Evolutionary conservation across 805 yeast species (phyloP), one percentile per base, ranked within the genome.

Genomic region (Citeromyces matritensis): DNA sequence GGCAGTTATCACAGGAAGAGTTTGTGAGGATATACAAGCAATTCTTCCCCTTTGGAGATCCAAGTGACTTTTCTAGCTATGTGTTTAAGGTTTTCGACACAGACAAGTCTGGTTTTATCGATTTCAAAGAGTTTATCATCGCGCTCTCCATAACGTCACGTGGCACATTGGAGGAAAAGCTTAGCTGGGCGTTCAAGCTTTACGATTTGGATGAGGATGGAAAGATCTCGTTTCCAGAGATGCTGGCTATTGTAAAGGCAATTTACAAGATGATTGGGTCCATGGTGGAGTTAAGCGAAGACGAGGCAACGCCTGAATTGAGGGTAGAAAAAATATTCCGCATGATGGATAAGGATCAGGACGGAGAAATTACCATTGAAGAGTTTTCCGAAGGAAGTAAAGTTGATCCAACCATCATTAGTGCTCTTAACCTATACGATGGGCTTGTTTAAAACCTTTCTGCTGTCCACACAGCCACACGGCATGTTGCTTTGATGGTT

Each of bases 31-130:
- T 91, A 12, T 93, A 86, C 58, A 83, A 83, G 50, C 97, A 91
- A 48, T 91, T 88, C 53, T 91, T 91, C 63, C 99, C 99, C 12
- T 91, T 91, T 60, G 99, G 99, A 0, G 95, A 88, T 45, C 95
- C 98, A 1, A 70, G 80, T 3, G 88, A 84, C 36, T 91, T 84
- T 56, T 83, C 95, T 35, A 81, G 73, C 35, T 80, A 77, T 42
- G 77, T 93, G 10, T 91, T 91, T 56, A 73, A 76, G 33, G 94
- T 84, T 3, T 86, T 91, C 53, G 97, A 91, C 51, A 66, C 69
- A 27, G 91, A 84, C 48, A 63, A 70, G 43, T 69, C 71, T 36
- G 95, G 93, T 14, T 66, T 71, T 27, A 80, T 91, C 27, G 95
- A 84, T 48, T 91, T 91, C 58, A 81, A 79, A 53, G 95, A 85